phyloP scores from a whole-genome alignment of 805 yeast species.

The Hanseniaspora nectarophila region DNA sequence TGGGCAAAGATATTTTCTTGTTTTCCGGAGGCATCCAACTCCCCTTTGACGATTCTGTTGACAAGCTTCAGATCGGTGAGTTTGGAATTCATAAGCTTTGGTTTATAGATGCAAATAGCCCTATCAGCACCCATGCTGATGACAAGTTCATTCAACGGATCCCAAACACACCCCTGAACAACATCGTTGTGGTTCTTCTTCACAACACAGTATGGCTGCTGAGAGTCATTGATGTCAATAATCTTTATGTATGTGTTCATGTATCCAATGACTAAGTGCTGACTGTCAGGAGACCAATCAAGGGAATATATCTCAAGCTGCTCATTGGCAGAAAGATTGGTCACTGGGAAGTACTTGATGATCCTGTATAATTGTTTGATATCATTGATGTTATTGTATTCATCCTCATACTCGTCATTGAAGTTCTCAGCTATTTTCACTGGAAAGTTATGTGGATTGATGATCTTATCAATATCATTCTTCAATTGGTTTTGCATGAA shows the following conservation, averaged over 20 bases:
- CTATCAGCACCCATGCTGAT: conserved; percentile 89
- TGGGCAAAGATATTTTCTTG: conserved; percentile 16
- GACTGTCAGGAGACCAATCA: conserved; percentile 82
- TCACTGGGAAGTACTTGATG: conserved; percentile 37
- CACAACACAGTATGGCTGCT: conserved; percentile 1
- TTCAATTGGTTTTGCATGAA: conserved; percentile 3
- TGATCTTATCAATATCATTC: conserved; percentile 1
- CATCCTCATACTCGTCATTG: conserved; percentile 25
- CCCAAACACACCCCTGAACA: conserved; percentile 96
- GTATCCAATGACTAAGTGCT: conserved; percentile 70
- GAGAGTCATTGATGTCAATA: neutral
- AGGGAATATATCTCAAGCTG: conserved; percentile 68
- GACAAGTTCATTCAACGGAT: conserved; percentile 63
- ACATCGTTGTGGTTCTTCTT: conserved; percentile 62
- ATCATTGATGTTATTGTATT: conserved; percentile 34
- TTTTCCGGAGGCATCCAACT: conserved; percentile 27
- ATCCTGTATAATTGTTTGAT: conserved; percentile 60
- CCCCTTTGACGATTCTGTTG: conserved; percentile 44
- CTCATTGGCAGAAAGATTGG: conserved; percentile 34
- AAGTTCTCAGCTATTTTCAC: conserved; percentile 19
- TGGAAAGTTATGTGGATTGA: conserved; percentile 8
- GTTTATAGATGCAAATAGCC: conserved; percentile 54
- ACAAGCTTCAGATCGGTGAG: conserved; percentile 21
- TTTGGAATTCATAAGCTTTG: conserved; percentile 16
- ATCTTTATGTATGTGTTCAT: conserved; percentile 14